phyloP scores from a whole-genome alignment of 306 rosid species.

The Quercus robur region DNA sequence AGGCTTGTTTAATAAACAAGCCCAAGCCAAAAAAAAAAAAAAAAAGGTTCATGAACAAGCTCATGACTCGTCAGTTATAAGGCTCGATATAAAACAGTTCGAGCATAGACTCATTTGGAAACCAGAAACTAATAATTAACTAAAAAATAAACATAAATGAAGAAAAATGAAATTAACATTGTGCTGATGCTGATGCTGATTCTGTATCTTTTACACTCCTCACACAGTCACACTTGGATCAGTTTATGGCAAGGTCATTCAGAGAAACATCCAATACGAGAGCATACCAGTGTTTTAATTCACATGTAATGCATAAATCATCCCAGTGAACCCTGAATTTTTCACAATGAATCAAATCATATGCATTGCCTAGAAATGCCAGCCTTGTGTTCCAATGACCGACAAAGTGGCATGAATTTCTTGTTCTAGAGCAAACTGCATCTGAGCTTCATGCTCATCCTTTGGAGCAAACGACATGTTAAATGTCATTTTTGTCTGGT shows the following conservation, averaged over 20 bases:
- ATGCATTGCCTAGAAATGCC: slow-evolving; percentile 63
- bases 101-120: no score
- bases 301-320: slow-evolving; percentile 16
- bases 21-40: no score
- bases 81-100: no score
- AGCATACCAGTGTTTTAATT: slow-evolving; percentile 49
- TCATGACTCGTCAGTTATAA: no score
- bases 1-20: no score
- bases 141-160: no score
- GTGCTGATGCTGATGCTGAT: neutral
- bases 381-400: slow-evolving; percentile 89
- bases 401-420: slow-evolving; percentile 20
- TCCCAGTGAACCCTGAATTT: slow-evolving; percentile 98
- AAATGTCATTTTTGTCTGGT: slow-evolving; percentile 20
- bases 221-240: slow-evolving; percentile 43
- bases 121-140: no score
- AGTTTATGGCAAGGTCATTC: slow-evolving; percentile 38
- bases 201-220: slow-evolving; percentile 53
- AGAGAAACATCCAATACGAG: slow-evolving; percentile 59
- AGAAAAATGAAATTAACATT: no score
- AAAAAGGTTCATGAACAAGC: no score
- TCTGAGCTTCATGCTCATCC: no score
- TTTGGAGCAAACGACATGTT: no score
- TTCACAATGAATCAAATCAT: slow-evolving; percentile 93
- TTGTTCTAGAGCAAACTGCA: no score